Base-by-base conservation (phyloP, 768 basidiomycete species). In the Cubamyces lactineus region DNA sequence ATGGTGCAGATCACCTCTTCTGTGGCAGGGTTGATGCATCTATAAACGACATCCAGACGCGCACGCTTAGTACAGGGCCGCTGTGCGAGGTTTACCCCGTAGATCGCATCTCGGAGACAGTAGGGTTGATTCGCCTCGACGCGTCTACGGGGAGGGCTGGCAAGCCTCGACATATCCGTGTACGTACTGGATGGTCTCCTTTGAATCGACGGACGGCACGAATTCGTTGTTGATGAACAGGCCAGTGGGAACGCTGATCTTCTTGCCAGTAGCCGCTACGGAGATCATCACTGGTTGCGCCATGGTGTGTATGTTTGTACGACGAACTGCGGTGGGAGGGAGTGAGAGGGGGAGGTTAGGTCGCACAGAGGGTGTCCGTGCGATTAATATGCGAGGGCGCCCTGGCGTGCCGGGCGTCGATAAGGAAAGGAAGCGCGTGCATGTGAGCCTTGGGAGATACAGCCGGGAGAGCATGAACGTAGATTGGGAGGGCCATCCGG, bases 151-250 rank as follows among this genome's bases (percentile, higher is more conserved):
- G 34, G n/a, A 17, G 34, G 11, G 42, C 17, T 16, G 21, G 69
- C 70, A 71, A 66, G 53, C 41, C 57, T 48, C 26, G 49, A 13
- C 21, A 7, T 38, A 21, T 11, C 19, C 24, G n/a, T 24, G 43
- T 26, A 73, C 85, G 66, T 67, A 91, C 90, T 82, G 71, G 71
- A 93, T 84, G 46, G 80, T 72, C 58, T 89, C 88, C 15, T 77
- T 70, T 34, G 86, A 88, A 68, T 91, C 88, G 24, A 82, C 80
- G 6, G 90, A 91, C n/a, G 85, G 73, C 28, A 92, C 88, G 69
- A 94, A 96, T 71, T 94, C 83, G 72, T 92, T 93, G 79, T 95
- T 87, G 76, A 98, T 95, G 79, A 92, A 98, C 24, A 96, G 81
- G 17, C 93, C 93, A 7, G 91, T 92, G 11, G 88, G 87, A 40